phyloP scores from a whole-genome alignment of 495 filamentous ascomycete species.

The Xylaria grammica region DNA sequence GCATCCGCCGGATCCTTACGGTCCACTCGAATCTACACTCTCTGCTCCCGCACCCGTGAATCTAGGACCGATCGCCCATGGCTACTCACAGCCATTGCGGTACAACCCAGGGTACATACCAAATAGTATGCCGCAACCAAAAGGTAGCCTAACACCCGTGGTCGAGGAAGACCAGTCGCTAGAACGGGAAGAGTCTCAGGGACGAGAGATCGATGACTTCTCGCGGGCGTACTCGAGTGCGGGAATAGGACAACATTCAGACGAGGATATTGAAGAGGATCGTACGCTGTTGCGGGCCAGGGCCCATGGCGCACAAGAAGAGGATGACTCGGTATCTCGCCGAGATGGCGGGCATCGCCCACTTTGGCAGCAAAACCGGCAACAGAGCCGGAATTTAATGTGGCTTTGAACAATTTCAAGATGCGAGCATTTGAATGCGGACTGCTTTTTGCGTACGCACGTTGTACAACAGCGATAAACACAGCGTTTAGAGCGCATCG shows the following conservation, averaged over 20 bases:
- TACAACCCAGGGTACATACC: conserved; percentile 27
- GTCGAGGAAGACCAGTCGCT: conserved; percentile 28
- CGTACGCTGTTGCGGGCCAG: conserved; percentile 26
- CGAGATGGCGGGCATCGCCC: conserved; percentile 27
- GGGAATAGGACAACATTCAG: conserved; percentile 46
- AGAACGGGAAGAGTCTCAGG: conserved; percentile 21
- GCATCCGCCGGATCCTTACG: conserved; percentile 13
- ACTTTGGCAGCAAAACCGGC: conserved; percentile 56
- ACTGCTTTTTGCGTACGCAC: not conserved
- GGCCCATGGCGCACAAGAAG: conserved; percentile 23
- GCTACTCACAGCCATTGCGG: conserved; percentile 35
- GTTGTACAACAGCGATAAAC: not conserved
- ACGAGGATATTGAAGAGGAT: conserved; percentile 24
- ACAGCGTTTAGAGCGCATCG: not conserved
- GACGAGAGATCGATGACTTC: conserved; percentile 50
- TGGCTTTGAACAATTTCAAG: conserved; percentile 46
- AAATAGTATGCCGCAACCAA: conserved; percentile 21
- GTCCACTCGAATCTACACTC: conserved; percentile 14
- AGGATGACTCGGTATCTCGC: conserved; percentile 12
- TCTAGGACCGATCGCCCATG: conserved; percentile 13
- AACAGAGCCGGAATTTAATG: conserved; percentile 52
- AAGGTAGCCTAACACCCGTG: conserved; percentile 34
- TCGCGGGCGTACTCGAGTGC: conserved; percentile 45
- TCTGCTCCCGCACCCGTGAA: conserved; percentile 15
- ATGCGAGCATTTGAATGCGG: not conserved